Conservation (phyloP, 164 flowering plant species). For the Aristolochia contorta region DNA sequence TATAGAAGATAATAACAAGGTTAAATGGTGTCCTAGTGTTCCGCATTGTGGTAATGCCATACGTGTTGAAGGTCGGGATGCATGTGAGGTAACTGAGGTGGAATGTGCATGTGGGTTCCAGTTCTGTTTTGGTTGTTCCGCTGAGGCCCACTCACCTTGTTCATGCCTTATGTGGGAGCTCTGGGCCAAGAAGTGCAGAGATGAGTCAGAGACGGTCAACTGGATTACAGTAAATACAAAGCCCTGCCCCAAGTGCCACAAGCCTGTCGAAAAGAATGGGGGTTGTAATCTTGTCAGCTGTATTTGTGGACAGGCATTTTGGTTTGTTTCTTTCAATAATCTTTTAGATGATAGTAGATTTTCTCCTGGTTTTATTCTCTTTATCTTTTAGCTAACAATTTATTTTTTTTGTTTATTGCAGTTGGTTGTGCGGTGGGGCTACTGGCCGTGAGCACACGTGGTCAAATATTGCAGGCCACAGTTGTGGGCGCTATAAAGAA, state of each 20-base stretch:
- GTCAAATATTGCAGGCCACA: constrained; percentile 35
- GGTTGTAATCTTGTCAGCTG: constrained; percentile 79
- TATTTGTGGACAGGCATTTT: constrained; percentile 70
- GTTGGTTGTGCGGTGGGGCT: constrained; percentile 62
- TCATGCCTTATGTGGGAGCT: constrained; percentile 89
- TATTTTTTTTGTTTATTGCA: constrained; percentile 11
- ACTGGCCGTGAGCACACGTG: constrained; percentile 47
- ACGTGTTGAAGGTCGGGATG: constrained; percentile 57
- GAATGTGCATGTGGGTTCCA: constrained; percentile 80
- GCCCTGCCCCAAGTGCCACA: constrained; percentile 80
- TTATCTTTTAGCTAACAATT: not conserved
- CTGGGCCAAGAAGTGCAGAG: constrained; percentile 69
- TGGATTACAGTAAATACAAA: constrained; percentile 83
- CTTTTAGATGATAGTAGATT: not conserved
- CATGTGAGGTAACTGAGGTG: constrained; percentile 76
- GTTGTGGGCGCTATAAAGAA: constrained; percentile 47
- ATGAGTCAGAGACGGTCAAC: constrained; percentile 75
- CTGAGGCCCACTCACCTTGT: constrained; percentile 91
- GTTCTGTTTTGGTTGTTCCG: constrained; percentile 77
- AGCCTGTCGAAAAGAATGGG: constrained; percentile 86
- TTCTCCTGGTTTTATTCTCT: not conserved
- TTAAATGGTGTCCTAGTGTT: constrained; percentile 93
- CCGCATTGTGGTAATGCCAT: constrained; percentile 97
- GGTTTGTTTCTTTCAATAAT: constrained; percentile 35
- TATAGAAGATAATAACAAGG: constrained; percentile 72